Percentiles rank a stretch among this genome's conserved stretches.
Conservation (phyloP, 495 filamentous ascomycete genomes). For the Penicillium manginii region DNA sequence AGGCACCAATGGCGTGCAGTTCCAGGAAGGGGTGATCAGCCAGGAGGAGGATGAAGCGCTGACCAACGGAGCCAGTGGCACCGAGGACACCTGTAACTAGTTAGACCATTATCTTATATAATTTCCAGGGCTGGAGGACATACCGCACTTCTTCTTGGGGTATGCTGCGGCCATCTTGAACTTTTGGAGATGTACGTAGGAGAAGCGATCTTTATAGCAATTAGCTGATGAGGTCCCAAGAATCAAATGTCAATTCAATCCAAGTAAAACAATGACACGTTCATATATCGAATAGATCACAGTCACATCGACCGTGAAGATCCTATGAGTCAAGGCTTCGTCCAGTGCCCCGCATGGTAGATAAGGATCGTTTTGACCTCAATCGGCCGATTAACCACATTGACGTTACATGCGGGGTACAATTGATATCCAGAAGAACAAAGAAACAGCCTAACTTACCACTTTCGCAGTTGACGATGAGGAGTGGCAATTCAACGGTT, state of each 20-base stretch:
- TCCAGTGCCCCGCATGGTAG: slow-evolving; percentile 24
- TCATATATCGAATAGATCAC: slow-evolving; percentile 7
- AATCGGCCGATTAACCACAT: slow-evolving; percentile 32
- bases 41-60: slow-evolving; percentile 83
- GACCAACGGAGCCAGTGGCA: slow-evolving; percentile 75
- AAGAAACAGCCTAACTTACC: not conserved
- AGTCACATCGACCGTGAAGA: slow-evolving; percentile 6
- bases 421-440: not conserved
- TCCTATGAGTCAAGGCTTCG: slow-evolving; percentile 24
- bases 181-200: slow-evolving; percentile 6
- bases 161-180: slow-evolving; percentile 40
- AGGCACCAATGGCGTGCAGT: slow-evolving; percentile 79
- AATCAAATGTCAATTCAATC: not conserved
- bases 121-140: slow-evolving; percentile 6
- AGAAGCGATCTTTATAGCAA: slow-evolving; percentile 12
- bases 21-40: slow-evolving; percentile 76
- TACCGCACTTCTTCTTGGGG: slow-evolving; percentile 55
- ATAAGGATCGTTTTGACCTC: slow-evolving; percentile 10
- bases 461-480: slow-evolving; percentile 4
- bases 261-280: not conserved
- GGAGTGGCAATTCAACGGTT: slow-evolving; percentile 2
- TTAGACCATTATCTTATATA: slow-evolving; percentile 15
- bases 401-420: slow-evolving; percentile 43
- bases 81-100: slow-evolving; percentile 45
- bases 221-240: slow-evolving; percentile 8